phyloP scores from a whole-genome alignment of 1,139 yeast species.

The Debaryomyces subglobosus region DNA sequence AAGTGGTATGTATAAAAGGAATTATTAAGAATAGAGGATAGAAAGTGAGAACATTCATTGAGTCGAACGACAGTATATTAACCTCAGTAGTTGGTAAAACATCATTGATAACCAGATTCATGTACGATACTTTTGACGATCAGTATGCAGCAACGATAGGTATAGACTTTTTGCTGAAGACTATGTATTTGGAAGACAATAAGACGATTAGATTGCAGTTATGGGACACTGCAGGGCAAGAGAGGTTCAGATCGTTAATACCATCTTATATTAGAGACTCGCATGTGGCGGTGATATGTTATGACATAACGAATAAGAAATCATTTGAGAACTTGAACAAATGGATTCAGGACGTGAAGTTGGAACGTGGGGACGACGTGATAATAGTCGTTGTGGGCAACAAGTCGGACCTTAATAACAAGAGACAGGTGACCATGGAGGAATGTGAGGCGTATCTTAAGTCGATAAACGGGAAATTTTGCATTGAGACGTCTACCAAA shows the following conservation, averaged over 20 bases:
- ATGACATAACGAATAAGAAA: slow-evolving; percentile 85
- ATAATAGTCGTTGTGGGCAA: slow-evolving; percentile 45
- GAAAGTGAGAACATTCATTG: neutral
- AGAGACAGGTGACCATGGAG: slow-evolving; percentile 79
- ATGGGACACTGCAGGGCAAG: slow-evolving; percentile 71
- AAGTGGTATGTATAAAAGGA: slow-evolving; percentile 54
- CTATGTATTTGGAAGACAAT: slow-evolving; percentile 63
- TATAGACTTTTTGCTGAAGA: slow-evolving; percentile 87
- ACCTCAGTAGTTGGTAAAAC: slow-evolving; percentile 76
- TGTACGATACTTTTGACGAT: slow-evolving; percentile 98
- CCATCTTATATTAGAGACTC: slow-evolving; percentile 95
- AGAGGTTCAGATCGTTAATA: slow-evolving; percentile 56
- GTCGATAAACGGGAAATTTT: slow-evolving; percentile 68
- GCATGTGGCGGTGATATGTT: slow-evolving; percentile 95
- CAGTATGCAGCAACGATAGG: slow-evolving; percentile 96
- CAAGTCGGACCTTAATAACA: slow-evolving; percentile 70
- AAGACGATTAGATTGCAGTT: slow-evolving; percentile 52
- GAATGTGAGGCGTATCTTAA: slow-evolving; percentile 67
- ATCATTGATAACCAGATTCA: slow-evolving; percentile 89
- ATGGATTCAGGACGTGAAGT: slow-evolving; percentile 65
- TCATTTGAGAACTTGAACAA: slow-evolving; percentile 71
- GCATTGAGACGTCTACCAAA: slow-evolving; percentile 92
- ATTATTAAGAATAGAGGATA: neutral
- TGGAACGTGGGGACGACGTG: slow-evolving; percentile 73
- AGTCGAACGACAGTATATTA: neutral